Conservation (phyloP, 1,284 basidiomycete species). For the Xerocomus nothofagi region DNA sequence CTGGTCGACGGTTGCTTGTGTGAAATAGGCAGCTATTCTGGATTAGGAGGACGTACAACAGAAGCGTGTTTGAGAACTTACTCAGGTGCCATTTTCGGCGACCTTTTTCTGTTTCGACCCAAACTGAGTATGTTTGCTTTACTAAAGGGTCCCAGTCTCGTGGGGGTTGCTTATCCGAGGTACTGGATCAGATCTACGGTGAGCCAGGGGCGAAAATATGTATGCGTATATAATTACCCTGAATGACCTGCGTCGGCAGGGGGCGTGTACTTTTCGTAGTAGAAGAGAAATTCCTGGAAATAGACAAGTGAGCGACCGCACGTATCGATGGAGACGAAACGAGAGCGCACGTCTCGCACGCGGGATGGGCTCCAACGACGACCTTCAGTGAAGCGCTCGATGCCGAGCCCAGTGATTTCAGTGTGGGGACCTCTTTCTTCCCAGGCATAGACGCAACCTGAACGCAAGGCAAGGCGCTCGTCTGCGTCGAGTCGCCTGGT, state of each 20-base stretch:
- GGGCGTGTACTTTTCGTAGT: constrained; percentile 68
- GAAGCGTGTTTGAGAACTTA: constrained; percentile 36
- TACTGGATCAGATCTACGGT: constrained; percentile 24
- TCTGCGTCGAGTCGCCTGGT: constrained; percentile 76
- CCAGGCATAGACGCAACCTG: constrained; percentile 83
- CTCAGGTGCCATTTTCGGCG: constrained; percentile 79
- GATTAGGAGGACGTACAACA: constrained; percentile 13
- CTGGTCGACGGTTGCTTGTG: constrained; percentile 65
- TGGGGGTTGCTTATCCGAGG: constrained; percentile 46
- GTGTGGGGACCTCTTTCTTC: constrained; percentile 78
- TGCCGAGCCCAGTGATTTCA: constrained; percentile 73
- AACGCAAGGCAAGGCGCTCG: constrained; percentile 58
- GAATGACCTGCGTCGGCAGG: constrained; percentile 43
- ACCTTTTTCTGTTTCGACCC: constrained; percentile 60
- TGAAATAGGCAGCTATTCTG: constrained; percentile 70
- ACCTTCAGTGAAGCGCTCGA: constrained; percentile 77
- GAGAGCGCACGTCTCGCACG: constrained; percentile 66
- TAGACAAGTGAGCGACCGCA: constrained; percentile 3
- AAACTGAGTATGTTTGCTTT: constrained; percentile 79
- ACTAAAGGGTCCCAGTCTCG: constrained; percentile 71
- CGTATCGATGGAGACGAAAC: neutral
- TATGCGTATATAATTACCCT: constrained; percentile 36
- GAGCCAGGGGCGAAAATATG: constrained; percentile 5
- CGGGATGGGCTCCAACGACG: constrained; percentile 76
- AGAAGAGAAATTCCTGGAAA: constrained; percentile 74